Conservation (phyloP, 2,329 filamentous ascomycete species). For the Tolypocladium album region DNA sequence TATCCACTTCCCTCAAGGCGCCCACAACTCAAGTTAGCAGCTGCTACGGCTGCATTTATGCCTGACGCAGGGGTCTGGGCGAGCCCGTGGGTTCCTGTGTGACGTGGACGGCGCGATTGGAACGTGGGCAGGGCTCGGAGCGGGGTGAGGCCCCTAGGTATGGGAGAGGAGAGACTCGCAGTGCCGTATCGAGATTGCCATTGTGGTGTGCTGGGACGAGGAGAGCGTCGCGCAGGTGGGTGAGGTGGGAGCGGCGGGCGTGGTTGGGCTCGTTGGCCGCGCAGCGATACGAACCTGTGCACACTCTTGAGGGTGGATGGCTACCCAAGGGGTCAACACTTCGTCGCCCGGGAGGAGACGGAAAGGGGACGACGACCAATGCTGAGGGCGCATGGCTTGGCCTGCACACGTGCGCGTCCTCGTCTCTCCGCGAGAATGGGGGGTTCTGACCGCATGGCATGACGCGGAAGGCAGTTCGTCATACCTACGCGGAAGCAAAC, state of each 20-base stretch:
- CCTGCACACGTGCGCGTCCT: not conserved
- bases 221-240: not conserved
- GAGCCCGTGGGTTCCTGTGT: constrained; percentile 1
- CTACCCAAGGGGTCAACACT: not conserved
- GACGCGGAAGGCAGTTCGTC: not conserved
- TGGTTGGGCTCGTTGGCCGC: not conserved
- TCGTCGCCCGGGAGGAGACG: not conserved
- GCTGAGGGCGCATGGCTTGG: not conserved
- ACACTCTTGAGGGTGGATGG: not conserved
- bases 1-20: not conserved
- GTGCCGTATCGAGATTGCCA: not conserved
- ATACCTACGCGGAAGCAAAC: not conserved
- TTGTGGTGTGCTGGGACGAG: not conserved
- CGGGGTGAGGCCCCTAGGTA: not conserved
- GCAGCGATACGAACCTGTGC: not conserved
- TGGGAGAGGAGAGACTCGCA: not conserved
- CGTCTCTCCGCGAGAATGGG: not conserved
- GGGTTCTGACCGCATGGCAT: not conserved
- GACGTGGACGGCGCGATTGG: constrained; percentile 6
- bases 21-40: not conserved
- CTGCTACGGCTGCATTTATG: not conserved
- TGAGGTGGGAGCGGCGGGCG: not conserved
- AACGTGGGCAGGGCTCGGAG: not conserved
- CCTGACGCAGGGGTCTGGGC: not conserved
- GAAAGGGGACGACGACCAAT: not conserved